Evolutionary conservation across 163 green algal genomes (phyloP), one percentile per base, ranked within the genome.

Genomic region (Scenedesmus sp.): DNA sequence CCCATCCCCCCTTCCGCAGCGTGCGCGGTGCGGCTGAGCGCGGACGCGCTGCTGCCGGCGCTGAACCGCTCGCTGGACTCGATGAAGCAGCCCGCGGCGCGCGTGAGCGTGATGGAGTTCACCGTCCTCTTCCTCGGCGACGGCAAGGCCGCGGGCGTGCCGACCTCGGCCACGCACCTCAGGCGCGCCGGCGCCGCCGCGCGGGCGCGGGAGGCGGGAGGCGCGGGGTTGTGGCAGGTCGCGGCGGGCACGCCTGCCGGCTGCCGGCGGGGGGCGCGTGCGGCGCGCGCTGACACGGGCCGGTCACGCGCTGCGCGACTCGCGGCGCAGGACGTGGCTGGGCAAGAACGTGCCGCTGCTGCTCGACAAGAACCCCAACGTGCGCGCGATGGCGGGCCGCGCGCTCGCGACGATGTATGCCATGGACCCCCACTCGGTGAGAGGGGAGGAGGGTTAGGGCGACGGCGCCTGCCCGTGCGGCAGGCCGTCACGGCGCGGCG

Each of bases 291-390:
- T 14, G 15, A 10, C 58, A 60, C 45, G 50, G n/a, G n/a, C n/a
- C n/a, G n/a, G 44, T 62, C 39, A 47, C 48, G 50, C 63, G n/a
- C 54, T 33, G 9, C n/a, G n/a, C n/a, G n/a, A n/a, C n/a, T n/a
- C n/a, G n/a, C n/a, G n/a, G n/a, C 67, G 31, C 77, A 87, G 84
- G 77, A 45, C 80, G 29, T 89, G 85, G 85, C 62, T 86, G 65
- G 62, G 51, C 5, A 58, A 70, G 4, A 56, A 78, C 28, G 71
- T 77, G 17, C 51, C 71, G 18, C 57, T 91, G 39, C 72, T 86
- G 34, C 70, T 74, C 15, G 85, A 93, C 83, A 91, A 91, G 54
- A 85, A 89, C 67, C 75, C 75, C n/a, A 89, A 92, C 44, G 76
- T 93, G 13, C 77, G 89, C 6, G 63, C 60, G 57, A 83, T 83